Evolutionary conservation across 202 grass and related monocot species (phyloP), one percentile per base, ranked within the genome.

Genomic region (Setaria viridis): DNA sequence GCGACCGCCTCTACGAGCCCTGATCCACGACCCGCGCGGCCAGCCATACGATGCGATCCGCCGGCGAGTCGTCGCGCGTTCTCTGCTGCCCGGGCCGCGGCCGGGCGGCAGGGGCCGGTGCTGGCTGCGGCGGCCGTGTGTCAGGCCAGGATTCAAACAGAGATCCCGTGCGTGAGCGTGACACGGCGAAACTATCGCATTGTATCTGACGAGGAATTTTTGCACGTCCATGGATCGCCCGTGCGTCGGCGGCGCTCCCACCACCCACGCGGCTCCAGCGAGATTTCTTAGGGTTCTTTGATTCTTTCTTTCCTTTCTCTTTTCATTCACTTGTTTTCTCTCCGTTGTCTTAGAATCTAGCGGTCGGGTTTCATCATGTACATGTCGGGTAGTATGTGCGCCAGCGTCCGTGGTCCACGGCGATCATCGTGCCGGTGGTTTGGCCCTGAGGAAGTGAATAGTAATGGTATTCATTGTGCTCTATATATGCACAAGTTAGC

Each of bases 1-100:
- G 91, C 65, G 63, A 91, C 80, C 86, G 82, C 79, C 81, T 90
- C 2, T 97, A 81, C 79, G 90, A 90, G 33, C 94, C 94, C 59
- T 95, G 77, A 93, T 8, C 43, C 43, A 8, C 43, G 0, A 25
- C 25, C 25, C 25, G 25, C 25, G 25, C 25, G 25, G 25, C 0
- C 25, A 25, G 25, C 25, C 25, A 25, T 25, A 25, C 25, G 25
- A 25, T 25, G 25, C 25, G 25, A 25, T 25, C 25, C 25, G 25
- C 25, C 25, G 25, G 25, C 25, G 25, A 25, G 25, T 25, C 25
- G 25, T 25, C 25, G 25, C 25, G 25, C 25, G 25, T 25, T 25
- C 25, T 25, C 25, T 25, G 25, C 25, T 25, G 25, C 25, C 25
- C 25, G 25, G 25, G 25, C 25, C 25, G 25, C 25, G 25, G 25